Evolutionary conservation across 352 stramenopile species (phyloP).

Genomic region (Phytopythium vexans): DNA sequence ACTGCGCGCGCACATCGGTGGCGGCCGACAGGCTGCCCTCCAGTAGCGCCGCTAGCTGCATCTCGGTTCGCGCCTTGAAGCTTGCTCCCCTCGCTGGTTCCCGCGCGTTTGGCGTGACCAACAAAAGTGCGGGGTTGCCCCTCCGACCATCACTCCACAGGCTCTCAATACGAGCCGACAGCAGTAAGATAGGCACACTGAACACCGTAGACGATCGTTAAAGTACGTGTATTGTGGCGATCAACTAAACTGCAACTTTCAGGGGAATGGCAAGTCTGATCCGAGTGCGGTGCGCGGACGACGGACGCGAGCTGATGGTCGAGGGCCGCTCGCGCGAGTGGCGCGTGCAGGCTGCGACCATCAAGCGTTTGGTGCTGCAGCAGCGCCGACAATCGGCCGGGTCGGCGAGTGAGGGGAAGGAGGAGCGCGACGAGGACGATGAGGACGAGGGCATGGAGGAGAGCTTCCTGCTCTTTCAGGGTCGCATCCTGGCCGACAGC

Average conservation of each 20-base stretch:
- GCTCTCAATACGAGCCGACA: too few species aligned
- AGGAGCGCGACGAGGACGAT: constrained; percentile 2
- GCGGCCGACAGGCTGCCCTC: constrained; percentile 48
- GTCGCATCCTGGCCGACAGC: constrained; percentile 51
- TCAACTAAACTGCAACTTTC: not conserved
- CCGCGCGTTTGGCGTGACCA: too few species aligned
- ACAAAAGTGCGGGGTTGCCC: too few species aligned
- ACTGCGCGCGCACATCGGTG: constrained; percentile 44
- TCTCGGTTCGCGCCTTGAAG: too few species aligned
- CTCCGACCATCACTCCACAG: too few species aligned
- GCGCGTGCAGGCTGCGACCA: constrained; percentile 34
- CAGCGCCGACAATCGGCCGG: constrained; percentile 18
- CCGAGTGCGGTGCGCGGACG: constrained; percentile 50
- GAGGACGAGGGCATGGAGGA: constrained; percentile 12
- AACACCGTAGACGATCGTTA: too few species aligned
- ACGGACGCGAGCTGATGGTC: constrained; percentile 51
- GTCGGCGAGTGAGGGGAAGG: constrained; percentile 7
- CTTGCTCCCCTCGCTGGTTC: too few species aligned
- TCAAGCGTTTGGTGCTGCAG: constrained; percentile 46
- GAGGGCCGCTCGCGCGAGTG: constrained; percentile 23
- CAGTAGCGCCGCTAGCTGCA: constrained; percentile 48
- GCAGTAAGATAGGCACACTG: too few species aligned
- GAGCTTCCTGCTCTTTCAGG: constrained; percentile 49
- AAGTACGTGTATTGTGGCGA: too few species aligned
- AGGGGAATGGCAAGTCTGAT: constrained; percentile 12